A percentile compares a stretch with the other conserved stretches of the same genome.
Conservation (phyloP, 331 rosid species). For the Cydonia oblonga region DNA sequence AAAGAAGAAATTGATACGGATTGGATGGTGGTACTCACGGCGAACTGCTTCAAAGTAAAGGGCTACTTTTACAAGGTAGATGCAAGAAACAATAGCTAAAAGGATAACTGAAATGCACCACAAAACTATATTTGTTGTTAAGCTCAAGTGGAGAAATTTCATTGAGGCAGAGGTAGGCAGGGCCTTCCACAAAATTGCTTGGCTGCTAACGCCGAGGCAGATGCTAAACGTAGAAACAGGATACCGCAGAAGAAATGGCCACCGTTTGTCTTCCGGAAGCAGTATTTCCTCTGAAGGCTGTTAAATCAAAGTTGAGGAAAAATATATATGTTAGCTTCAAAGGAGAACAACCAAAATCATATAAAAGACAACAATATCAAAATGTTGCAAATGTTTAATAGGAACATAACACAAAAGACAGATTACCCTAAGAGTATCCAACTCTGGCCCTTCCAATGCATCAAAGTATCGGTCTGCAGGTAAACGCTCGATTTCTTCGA, state of each 20-base stretch:
- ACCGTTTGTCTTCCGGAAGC: slow-evolving; percentile 59
- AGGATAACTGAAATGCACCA: slow-evolving; percentile 52
- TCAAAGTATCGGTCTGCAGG: slow-evolving; percentile 67
- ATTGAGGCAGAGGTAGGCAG: slow-evolving; percentile 62
- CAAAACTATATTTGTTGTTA: slow-evolving; percentile 34
- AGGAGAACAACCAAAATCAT: not conserved
- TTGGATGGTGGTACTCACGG: slow-evolving; percentile 82
- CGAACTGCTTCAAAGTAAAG: slow-evolving; percentile 89
- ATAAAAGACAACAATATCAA: not conserved
- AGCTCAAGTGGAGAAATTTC: slow-evolving; percentile 55
- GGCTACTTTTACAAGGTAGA: slow-evolving; percentile 45
- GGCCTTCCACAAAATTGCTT: slow-evolving; percentile 80
- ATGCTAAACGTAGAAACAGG: slow-evolving; percentile 69
- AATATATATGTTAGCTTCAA: not conserved
- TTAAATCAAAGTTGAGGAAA: not conserved
- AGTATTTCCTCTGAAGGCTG: slow-evolving; percentile 79
- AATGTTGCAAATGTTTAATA: not conserved
- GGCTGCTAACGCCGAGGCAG: slow-evolving; percentile 87
- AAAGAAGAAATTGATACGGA: slow-evolving; percentile 81
- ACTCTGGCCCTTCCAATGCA: slow-evolving; percentile 93
- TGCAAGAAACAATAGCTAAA: slow-evolving; percentile 19
- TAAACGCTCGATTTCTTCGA: slow-evolving; percentile 4
- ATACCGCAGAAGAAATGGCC: slow-evolving; percentile 91
- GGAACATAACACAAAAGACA: not conserved
- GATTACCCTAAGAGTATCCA: slow-evolving; percentile 23